Evolutionary conservation across 306 rosid species (phyloP), one percentile per base, ranked within the genome.

Genomic region (Mucuna pruriens): DNA sequence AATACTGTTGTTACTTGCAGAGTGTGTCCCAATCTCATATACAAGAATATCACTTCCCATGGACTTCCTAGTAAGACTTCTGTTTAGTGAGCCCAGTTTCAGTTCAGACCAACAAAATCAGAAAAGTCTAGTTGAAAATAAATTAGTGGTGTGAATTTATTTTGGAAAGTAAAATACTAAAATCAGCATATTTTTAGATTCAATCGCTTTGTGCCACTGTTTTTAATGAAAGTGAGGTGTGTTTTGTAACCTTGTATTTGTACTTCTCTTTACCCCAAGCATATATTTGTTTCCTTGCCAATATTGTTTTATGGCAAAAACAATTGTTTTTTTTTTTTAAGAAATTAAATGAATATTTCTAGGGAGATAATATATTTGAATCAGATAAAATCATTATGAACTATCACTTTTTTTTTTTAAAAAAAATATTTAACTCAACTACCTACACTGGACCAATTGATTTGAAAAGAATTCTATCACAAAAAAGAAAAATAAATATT

Each of bases 1-100:
- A 72, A 76, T 67, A 67, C 77, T 84, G 23, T 16, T 34, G 83
- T 52, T 52, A 5, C 8, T 60, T 26, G 76, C 79, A 42, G 34
- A 77, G 76, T 63, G 71, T 76, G 87, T 68, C 54, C 72, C 83
- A 72, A 23, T 1, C 66, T 9, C 19, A 26, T 60, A 38, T 51
- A 58, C 84, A 78, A 79, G 46, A 85, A 67, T 80, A 81, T 71
- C 57, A 77, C 91, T 76, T 79, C 66, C 17, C 61, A 51, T 80
- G 77, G 77, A 55, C 57, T 70, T 20, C 51, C 9, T 36, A 49
- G 38, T 10, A 38, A 40, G 42, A n/a, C 54, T 78, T 65, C 29
- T 78, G 23, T 54, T 68, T 9, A 45, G 49, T 16, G 62, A 45
- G 36, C 65, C 69, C 75, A 46, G 61, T 58, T 77, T 67, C 45